Evolutionary conservation across 257 asterid species (phyloP).

Genomic region (Primulina tabacum): DNA sequence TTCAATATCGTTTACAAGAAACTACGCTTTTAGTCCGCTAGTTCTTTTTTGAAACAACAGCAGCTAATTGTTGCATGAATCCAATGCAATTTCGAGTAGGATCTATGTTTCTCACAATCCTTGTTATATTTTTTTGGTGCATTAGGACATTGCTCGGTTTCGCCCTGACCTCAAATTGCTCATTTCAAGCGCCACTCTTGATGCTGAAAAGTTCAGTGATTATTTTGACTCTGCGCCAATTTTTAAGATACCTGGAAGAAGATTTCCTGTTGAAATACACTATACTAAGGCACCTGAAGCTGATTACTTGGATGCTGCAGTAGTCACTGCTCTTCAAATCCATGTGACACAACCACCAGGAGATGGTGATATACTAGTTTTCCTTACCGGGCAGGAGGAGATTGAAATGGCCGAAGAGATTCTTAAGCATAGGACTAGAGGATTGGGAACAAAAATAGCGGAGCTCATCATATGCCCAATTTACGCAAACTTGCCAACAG

Average conservation of each 20-base stretch:
- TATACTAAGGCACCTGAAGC: conserved; percentile 97
- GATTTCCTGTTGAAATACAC: conserved; percentile 88
- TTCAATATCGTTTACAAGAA: neutral
- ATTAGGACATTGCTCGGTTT: conserved; percentile 73
- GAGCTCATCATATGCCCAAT: conserved; percentile 68
- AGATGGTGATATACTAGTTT: conserved; percentile 85
- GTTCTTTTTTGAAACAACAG: neutral
- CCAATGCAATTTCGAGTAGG: neutral
- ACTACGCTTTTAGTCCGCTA: neutral
- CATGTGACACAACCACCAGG: conserved; percentile 87
- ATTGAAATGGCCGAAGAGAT: conserved; percentile 62
- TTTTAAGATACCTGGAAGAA: conserved; percentile 86
- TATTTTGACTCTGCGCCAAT: conserved; percentile 70
- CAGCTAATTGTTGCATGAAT: neutral
- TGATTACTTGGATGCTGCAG: conserved; percentile 91
- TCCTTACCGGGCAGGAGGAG: conserved; percentile 78
- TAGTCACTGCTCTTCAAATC: conserved; percentile 85
- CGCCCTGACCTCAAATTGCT: conserved; percentile 87
- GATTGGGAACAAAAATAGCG: conserved; percentile 65
- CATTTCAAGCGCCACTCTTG: conserved; percentile 92
- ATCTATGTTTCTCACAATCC: no score
- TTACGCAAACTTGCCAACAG: conserved; percentile 66
- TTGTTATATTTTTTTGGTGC: no score
- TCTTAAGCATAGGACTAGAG: conserved; percentile 64
- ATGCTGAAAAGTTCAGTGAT: conserved; percentile 79